Percentiles rank a stretch among this genome's conserved stretches.
phyloP scores from a whole-genome alignment of 352 stramenopile species.

The Pythium biforme region DNA sequence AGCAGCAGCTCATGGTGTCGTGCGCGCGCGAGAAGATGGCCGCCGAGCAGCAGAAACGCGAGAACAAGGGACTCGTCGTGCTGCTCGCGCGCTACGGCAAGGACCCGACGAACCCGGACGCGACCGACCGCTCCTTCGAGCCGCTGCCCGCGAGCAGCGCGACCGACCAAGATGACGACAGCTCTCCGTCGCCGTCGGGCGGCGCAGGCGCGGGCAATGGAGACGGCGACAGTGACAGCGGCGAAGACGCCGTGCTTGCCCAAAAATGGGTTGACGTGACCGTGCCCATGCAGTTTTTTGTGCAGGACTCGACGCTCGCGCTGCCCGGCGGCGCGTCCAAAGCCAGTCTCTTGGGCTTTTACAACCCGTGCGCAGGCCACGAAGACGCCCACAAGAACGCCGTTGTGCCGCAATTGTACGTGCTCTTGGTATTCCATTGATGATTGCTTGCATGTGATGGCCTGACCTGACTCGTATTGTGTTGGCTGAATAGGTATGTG shows the following conservation, averaged over 20 bases:
- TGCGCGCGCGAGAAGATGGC: conserved; percentile 61
- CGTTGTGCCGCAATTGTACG: conserved; percentile 61
- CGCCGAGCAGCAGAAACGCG: conserved; percentile 38
- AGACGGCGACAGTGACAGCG: conserved; percentile 24
- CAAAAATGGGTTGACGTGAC: conserved; percentile 78
- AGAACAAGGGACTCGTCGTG: conserved; percentile 64
- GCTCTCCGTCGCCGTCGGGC: not conserved
- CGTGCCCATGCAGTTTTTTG: conserved; percentile 78
- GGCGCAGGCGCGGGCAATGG: conserved; percentile 18
- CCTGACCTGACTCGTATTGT: not conserved
- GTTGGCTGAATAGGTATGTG: conserved; percentile 50
- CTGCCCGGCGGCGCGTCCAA: conserved; percentile 56
- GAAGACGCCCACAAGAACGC: conserved; percentile 34
- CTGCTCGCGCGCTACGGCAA: conserved; percentile 73
- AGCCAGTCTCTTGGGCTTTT: conserved; percentile 71
- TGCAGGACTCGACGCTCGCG: conserved; percentile 61
- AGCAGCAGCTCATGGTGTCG: conserved; percentile 74
- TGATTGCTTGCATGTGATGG: not conserved
- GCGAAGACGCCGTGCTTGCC: conserved; percentile 26
- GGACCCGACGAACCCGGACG: conserved; percentile 59
- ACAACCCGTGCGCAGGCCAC: conserved; percentile 69
- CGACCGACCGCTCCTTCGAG: conserved; percentile 26
- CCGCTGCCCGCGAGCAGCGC: not conserved
- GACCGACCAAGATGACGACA: not conserved
- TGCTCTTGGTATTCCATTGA: conserved; percentile 1